phyloP scores from a whole-genome alignment of 2,329 filamentous ascomycete genomes.

The Epicoccum sorghinum region DNA sequence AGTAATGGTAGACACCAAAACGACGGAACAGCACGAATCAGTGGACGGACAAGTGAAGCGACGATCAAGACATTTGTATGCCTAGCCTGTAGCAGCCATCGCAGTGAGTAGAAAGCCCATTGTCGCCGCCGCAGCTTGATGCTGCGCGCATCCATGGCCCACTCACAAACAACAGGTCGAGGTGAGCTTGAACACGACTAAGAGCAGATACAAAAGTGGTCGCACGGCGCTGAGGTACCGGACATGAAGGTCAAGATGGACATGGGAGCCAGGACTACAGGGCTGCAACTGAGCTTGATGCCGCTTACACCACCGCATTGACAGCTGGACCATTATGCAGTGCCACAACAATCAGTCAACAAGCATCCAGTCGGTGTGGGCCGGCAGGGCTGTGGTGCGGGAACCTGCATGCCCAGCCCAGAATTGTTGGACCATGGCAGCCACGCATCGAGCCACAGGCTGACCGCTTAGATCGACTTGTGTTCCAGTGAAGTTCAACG shows the following conservation, averaged over 20 bases:
- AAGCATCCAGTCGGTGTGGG: slow-evolving; percentile 21
- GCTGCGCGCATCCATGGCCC: slow-evolving; percentile 20
- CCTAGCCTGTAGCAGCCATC: slow-evolving; percentile 23
- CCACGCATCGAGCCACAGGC: slow-evolving; percentile 15
- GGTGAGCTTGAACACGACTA: slow-evolving; percentile 18
- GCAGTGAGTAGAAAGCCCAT: slow-evolving; percentile 37
- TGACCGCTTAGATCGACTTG: background rate
- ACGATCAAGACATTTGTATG: slow-evolving; percentile 39
- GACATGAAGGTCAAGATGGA: slow-evolving; percentile 10
- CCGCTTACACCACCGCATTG: slow-evolving; percentile 24
- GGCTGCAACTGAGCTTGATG: slow-evolving; percentile 22
- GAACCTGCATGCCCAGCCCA: slow-evolving; percentile 31
- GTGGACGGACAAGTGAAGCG: slow-evolving; percentile 40
- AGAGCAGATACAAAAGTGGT: slow-evolving; percentile 20
- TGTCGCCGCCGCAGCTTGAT: slow-evolving; percentile 43
- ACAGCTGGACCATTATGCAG: slow-evolving; percentile 4
- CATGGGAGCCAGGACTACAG: slow-evolving; percentile 14
- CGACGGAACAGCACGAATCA: slow-evolving; percentile 17
- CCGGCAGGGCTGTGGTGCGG: slow-evolving; percentile 25
- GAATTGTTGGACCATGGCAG: slow-evolving; percentile 10
- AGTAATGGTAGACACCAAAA: slow-evolving; percentile 27
- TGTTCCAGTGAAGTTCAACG: background rate
- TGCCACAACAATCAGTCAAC: slow-evolving; percentile 30
- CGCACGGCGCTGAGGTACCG: slow-evolving; percentile 22
- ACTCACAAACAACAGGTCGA: slow-evolving; percentile 32